Evolutionary conservation across 164 flowering plant species (phyloP), one percentile per base, ranked within the genome.

Genomic region (Berberis thunbergii): DNA sequence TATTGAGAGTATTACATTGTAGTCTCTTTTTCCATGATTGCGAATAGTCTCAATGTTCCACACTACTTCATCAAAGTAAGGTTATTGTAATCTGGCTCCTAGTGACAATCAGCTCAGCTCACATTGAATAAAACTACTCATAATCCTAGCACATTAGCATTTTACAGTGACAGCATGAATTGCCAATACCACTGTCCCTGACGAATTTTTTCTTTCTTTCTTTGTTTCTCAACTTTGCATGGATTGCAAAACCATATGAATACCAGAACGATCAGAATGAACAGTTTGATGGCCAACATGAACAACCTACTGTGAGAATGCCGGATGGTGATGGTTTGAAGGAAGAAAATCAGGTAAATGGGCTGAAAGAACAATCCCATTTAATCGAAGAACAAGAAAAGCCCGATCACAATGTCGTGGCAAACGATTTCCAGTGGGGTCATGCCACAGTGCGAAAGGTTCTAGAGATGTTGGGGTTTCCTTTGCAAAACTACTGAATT

Each of bases 391-490:
- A 59, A 43, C 66, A 70, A 59, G 63, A 68, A 44, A 54, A 62
- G 62, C 53, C 60, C 10, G 55, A 44, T 43, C 60, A 45, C 52
- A 67, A 63, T 39, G 58, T 70, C 54, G 3, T 77, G 57, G 38
- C 67, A 48, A 79, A 68, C 49, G 83, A 82, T 26, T 53, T 79
- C 43, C 68, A 75, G 12, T 80, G 88, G 88, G 82, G 82, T 53
- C 77, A 61, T 10, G 67, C 54, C 68, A 59, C 74, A 3, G 64
- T 83, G 68, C 74, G 62, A 61, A 71, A 70, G 69, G 59, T 86
- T 48, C 69, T 86, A 40, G 11, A 4, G n/a, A 52, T 4, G 1
- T 4, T 52, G 54, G 54, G 54, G 4, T 52, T 52, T 52, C 11
- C 54, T 3, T 4, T 3, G n/a, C 26, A 26, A 26, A 26, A 26